Conservation (phyloP, 2,329 filamentous ascomycete genomes). For the Hawksworthiomyces lignivorus region DNA sequence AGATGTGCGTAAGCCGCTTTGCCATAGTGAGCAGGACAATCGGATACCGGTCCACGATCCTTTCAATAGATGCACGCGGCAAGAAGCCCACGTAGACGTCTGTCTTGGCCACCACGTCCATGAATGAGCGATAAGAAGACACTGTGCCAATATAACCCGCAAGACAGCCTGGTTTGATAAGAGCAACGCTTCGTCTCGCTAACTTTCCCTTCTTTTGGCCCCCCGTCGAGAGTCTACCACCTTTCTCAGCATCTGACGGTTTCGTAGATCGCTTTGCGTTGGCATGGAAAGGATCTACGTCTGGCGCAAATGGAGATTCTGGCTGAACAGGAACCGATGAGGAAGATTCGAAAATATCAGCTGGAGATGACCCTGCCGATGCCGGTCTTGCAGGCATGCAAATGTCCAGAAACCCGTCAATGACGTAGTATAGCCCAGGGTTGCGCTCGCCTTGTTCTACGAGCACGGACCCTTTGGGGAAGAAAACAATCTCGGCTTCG, state of each 20-base stretch:
- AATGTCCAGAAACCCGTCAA: slow-evolving; percentile 94
- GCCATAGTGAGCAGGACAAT: slow-evolving; percentile 93
- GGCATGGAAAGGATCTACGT: neutral
- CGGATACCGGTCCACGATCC: slow-evolving; percentile 87
- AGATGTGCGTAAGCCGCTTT: slow-evolving; percentile 80
- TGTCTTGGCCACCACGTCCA: slow-evolving; percentile 93
- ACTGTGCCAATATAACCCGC: slow-evolving; percentile 93
- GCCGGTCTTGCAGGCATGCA: slow-evolving; percentile 67
- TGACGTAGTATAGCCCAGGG: slow-evolving; percentile 92
- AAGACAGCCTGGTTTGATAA: slow-evolving; percentile 90
- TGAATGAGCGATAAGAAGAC: slow-evolving; percentile 91
- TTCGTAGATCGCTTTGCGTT: neutral
- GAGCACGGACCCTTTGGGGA: slow-evolving; percentile 86
- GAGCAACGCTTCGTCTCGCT: slow-evolving; percentile 63
- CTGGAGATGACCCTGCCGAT: too few relatives aligned
- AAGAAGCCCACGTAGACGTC: slow-evolving; percentile 97
- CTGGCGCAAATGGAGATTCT: slow-evolving; percentile 14
- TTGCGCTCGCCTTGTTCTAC: slow-evolving; percentile 97
- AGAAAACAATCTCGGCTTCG: slow-evolving; percentile 95
- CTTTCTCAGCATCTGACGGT: neutral
- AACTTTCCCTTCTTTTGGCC: slow-evolving; percentile 39
- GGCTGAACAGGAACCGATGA: slow-evolving; percentile 12
- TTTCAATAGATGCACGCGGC: slow-evolving; percentile 74
- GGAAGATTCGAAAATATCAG: slow-evolving; percentile 30
- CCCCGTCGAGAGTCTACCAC: slow-evolving; percentile 17